Evolutionary conservation across 164 flowering plant species (phyloP), one percentile per base, ranked within the genome.

Genomic region (Pachysandra terminalis): DNA sequence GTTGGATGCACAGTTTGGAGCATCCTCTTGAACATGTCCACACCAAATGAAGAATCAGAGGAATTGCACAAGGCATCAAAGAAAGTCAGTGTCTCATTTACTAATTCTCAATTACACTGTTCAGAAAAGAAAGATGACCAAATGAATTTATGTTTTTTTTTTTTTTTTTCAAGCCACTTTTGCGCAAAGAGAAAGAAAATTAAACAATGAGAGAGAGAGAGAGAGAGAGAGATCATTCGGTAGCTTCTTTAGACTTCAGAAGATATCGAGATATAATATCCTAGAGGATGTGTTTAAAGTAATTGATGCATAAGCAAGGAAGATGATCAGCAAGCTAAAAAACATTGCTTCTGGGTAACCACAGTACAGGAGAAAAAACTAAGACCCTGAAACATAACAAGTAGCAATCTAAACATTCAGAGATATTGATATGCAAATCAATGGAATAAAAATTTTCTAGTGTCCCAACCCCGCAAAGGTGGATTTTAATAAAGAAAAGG

Each of bases 21-120:
- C 97, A 95, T 95, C 85, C 97, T 86, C 86, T 92, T 94, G 77
- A 94, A 63, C 89, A 94, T 87, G 71, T 94, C 98, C 97, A 94
- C 91, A 53, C 98, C 97, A 76, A 92, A 94, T 53, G 97, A 85
- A 61, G 96, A 92, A 77, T 94, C 98, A 37, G 97, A 91, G 35
- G 97, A 87, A 73, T 97, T 94, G 85, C 37, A 37, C 19, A 60
- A 73, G 61, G 45, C 28, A 66, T 54, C 22, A 26, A 45, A 48
- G n/a, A 28, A 19, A 60, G 41, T 28, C 56, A 72, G 49, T 53
- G 19, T 45, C 54, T 22, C 9, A 52, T 45, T 64, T 61, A 61
- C 48, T 6, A 9, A 9, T 0, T 49, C 19, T 13, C 35, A 24
- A 26, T 21, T 19, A 27, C 16, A 56, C 0, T 37, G 14, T 55